Conservation (phyloP, 1,139 yeast species). For the Lodderomyces theae region DNA sequence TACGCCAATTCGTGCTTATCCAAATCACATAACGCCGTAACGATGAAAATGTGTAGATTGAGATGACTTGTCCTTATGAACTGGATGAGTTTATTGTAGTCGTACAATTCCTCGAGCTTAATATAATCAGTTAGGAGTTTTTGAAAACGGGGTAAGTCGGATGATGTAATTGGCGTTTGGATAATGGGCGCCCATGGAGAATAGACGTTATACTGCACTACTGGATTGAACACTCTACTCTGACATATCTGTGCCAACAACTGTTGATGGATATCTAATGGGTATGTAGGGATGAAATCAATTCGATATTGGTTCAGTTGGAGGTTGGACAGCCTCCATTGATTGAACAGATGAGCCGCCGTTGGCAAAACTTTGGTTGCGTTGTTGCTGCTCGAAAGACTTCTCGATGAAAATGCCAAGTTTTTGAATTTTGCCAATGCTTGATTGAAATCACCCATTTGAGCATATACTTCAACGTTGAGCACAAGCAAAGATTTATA, state of each 20-base stretch:
- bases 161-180: conserved; percentile 23
- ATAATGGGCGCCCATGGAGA: conserved; percentile 21
- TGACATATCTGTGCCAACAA: conserved; percentile 14
- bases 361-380: not conserved
- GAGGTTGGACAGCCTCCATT: conserved; percentile 29
- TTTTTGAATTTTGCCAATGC: conserved; percentile 28
- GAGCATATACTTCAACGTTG: conserved; percentile 33
- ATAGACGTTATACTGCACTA: conserved; percentile 28
- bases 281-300: not conserved
- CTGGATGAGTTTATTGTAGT: conserved; percentile 5
- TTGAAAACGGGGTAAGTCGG: conserved; percentile 34
- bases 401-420: conserved; percentile 12
- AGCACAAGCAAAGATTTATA: conserved; percentile 28
- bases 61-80: conserved; percentile 21
- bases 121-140: conserved; percentile 21
- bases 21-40: conserved; percentile 28
- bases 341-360: not conserved
- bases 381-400: not conserved
- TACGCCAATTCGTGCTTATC: conserved; percentile 27
- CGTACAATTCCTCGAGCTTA: not conserved
- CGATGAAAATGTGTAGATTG: conserved; percentile 25
- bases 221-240: conserved; percentile 25
- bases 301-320: conserved; percentile 13
- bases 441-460: conserved; percentile 19
- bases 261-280: conserved; percentile 21